These are phyloP conservation scores for Myrica gale DNA, from an alignment of 306 rosid genomes.

Conservation along the genomic window DNA sequence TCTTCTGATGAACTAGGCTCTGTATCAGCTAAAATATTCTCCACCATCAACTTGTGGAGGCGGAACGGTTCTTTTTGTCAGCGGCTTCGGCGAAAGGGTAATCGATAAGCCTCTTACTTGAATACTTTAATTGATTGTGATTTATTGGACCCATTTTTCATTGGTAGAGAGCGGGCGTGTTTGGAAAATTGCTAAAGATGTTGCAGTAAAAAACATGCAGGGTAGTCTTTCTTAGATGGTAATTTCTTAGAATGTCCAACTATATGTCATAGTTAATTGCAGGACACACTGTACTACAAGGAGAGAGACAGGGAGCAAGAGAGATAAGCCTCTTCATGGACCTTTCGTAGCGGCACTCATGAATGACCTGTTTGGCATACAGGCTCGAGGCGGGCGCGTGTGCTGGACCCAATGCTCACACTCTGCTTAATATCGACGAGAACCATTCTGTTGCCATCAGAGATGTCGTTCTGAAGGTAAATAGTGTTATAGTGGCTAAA, in stretches of 20 bases:
- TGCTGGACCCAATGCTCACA: conserved; percentile 90
- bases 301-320: conserved; percentile 52
- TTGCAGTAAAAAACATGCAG: too few relatives aligned
- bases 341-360: conserved; percentile 67
- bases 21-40: conserved; percentile 48
- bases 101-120: background rate
- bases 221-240: too few relatives aligned
- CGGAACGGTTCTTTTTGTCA: conserved; percentile 72
- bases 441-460: conserved; percentile 50
- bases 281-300: conserved; percentile 79
- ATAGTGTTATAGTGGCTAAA: background rate
- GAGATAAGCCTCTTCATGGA: conserved; percentile 77
- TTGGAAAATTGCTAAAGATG: too few relatives aligned
- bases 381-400: conserved; percentile 91
- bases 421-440: conserved; percentile 55
- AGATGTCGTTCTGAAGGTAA: conserved; percentile 62
- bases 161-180: too few relatives aligned
- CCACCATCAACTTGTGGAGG: conserved; percentile 92
- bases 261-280: conserved; percentile 3
- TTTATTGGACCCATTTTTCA: too few relatives aligned
- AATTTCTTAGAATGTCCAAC: too few relatives aligned
- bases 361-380: conserved; percentile 81
- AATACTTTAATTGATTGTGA: too few relatives aligned
- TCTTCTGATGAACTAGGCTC: conserved; percentile 53
- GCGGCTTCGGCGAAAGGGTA: conserved; percentile 68